Percentiles rank a stretch among this genome's conserved stretches.
These are phyloP conservation scores for Amanita subjunquillea DNA, from an alignment of 768 basidiomycete species.

Conservation along the genomic window DNA sequence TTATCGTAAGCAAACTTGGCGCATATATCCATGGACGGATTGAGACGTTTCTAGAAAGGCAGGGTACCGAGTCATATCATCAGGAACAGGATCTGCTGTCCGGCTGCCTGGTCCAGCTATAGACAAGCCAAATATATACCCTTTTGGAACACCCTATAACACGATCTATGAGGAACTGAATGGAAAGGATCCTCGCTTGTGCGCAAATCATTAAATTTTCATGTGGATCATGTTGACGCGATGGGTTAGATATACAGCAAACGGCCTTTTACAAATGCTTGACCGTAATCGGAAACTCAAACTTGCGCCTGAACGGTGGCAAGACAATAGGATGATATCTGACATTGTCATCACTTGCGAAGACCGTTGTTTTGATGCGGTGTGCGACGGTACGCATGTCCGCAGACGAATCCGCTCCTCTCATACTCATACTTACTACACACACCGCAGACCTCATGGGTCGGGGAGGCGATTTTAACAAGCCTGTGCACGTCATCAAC, in stretches of 20 bases:
- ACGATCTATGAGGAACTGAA: conserved; percentile 87
- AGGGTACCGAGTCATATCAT: conserved; percentile 83
- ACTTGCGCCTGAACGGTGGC: conserved; percentile 92
- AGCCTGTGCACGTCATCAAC: conserved; percentile 93
- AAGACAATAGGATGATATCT: conserved; percentile 78
- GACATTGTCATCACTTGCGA: conserved; percentile 99
- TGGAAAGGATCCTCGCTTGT: conserved; percentile 78
- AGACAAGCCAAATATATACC: conserved; percentile 95
- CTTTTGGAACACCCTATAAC: conserved; percentile 96
- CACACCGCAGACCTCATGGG: conserved; percentile 61
- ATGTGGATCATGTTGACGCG: conserved; percentile 1
- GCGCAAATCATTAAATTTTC: conserved; percentile 20
- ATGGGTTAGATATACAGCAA: conserved; percentile 69
- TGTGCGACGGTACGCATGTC: conserved; percentile 77
- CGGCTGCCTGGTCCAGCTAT: conserved; percentile 92
- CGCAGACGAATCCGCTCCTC: neutral
- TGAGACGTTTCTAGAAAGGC: conserved; percentile 54
- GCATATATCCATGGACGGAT: neutral
- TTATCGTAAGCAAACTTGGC: conserved; percentile 52
- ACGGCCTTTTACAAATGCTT: conserved; percentile 95
- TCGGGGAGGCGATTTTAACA: conserved; percentile 87
- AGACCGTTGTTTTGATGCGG: conserved; percentile 96
- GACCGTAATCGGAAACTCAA: conserved; percentile 94
- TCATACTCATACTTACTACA: neutral
- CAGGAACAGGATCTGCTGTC: conserved; percentile 96